A percentile compares a stretch with the other conserved stretches of the same genome.
Evolutionary conservation across 2,329 filamentous ascomycete genomes (phyloP).

Genomic region (Thelonectria olida): DNA sequence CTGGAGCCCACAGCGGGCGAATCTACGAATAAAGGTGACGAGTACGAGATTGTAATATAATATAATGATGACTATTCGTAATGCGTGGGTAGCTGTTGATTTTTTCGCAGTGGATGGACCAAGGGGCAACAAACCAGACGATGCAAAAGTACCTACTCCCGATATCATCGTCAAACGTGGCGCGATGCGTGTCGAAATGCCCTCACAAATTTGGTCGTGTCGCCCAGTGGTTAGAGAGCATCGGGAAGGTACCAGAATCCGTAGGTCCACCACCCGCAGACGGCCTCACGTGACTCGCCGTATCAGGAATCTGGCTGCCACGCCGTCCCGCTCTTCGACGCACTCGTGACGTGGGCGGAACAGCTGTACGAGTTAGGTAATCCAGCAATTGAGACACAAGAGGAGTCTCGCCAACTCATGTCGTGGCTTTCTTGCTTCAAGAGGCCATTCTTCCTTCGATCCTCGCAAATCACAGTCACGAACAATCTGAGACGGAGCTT

Average conservation of each 20-base stretch:
- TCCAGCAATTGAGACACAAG: background rate
- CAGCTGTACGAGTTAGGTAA: conserved; percentile 12
- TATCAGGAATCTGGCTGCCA: conserved; percentile 5
- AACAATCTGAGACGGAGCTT: conserved; percentile 41
- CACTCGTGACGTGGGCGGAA: conserved; percentile 13
- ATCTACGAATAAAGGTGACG: background rate
- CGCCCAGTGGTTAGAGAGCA: background rate
- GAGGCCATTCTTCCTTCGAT: conserved; percentile 37
- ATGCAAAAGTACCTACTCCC: background rate
- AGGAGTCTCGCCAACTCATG: conserved; percentile 27
- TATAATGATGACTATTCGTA: background rate
- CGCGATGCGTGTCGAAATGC: background rate
- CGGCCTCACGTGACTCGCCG: conserved; percentile 9
- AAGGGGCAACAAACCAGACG: background rate
- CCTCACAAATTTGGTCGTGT: background rate
- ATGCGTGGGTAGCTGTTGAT: background rate
- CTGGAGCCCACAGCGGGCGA: background rate
- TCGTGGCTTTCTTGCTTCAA: conserved; percentile 41
- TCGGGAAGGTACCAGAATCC: background rate
- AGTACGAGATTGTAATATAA: background rate
- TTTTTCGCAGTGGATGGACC: background rate
- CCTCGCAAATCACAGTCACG: conserved; percentile 34
- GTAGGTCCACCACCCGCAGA: background rate
- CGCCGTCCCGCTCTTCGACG: conserved; percentile 1
- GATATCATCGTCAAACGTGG: background rate